Conservation (phyloP, 225 moss, liverwort and hornwort genomes). For the Pleurozium schreberi region DNA sequence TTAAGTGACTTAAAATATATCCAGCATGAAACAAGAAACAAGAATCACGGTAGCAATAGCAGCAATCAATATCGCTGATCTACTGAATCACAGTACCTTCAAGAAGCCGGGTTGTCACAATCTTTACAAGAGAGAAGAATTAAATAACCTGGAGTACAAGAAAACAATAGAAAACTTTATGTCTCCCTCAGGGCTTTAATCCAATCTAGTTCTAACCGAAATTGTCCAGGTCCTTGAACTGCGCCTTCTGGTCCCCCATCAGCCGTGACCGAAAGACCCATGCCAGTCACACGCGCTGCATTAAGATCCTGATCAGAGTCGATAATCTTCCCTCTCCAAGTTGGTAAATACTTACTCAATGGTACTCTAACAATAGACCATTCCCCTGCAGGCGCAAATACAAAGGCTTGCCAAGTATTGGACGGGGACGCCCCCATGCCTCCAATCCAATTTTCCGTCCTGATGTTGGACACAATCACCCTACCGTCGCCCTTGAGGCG, state of each 20-base stretch:
- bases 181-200: conserved; percentile 45
- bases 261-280: conserved; percentile 71
- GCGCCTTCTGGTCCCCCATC: conserved; percentile 61
- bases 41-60: neutral
- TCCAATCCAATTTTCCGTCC: conserved; percentile 87
- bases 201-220: conserved; percentile 75
- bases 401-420: conserved; percentile 90
- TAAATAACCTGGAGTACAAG: neutral
- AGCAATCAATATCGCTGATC: neutral
- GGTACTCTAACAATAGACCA: conserved; percentile 72
- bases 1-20: neutral
- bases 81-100: neutral
- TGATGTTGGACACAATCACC: conserved; percentile 74
- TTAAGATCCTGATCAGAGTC: conserved; percentile 58
- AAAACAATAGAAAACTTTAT: neutral
- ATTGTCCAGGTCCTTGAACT: conserved; percentile 62
- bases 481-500: conserved; percentile 87
- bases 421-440: conserved; percentile 50
- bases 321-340: conserved; percentile 83
- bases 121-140: neutral
- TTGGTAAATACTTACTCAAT: conserved; percentile 59
- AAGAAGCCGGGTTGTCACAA: neutral
- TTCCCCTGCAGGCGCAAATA: conserved; percentile 77
- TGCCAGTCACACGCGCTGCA: conserved; percentile 62
- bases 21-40: neutral